These are phyloP conservation scores for Chaetoscypha palmicola DNA, from an alignment of 2,329 filamentous ascomycete genomes.

Conservation along the genomic window DNA sequence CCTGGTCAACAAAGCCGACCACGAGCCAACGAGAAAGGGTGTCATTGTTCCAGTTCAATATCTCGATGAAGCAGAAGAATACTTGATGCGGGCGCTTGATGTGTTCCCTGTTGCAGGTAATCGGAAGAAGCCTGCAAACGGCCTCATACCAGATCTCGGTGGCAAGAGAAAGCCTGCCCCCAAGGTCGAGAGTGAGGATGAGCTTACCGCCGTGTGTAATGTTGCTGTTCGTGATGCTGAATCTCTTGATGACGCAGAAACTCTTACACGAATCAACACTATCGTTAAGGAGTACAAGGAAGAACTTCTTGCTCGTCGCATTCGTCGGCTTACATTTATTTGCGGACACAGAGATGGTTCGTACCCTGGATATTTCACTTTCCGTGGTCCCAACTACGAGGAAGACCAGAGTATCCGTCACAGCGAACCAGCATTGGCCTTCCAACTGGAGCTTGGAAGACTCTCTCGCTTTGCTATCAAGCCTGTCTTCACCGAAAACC, in stretches of 20 bases:
- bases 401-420: constrained; percentile 97
- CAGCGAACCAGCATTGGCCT: constrained; percentile 90
- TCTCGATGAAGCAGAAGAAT: constrained; percentile 88
- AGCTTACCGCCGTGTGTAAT: constrained; percentile 87
- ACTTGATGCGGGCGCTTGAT: constrained; percentile 76
- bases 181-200: constrained; percentile 57
- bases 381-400: constrained; percentile 82
- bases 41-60: constrained; percentile 91
- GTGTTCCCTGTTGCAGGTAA: constrained; percentile 57
- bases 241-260: constrained; percentile 72
- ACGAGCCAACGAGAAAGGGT: constrained; percentile 81
- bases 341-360: constrained; percentile 90
- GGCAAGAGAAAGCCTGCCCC: constrained; percentile 59
- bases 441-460: constrained; percentile 94
- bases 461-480: constrained; percentile 97
- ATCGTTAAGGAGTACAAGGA: constrained; percentile 76
- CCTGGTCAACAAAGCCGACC: constrained; percentile 62
- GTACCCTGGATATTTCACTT: constrained; percentile 96
- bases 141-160: constrained; percentile 65
- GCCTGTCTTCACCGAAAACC: constrained; percentile 97
- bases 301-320: constrained; percentile 71
- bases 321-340: constrained; percentile 92
- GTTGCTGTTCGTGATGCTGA: constrained; percentile 87
- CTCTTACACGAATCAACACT: constrained; percentile 64
- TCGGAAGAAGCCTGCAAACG: constrained; percentile 49